Evolutionary conservation across 768 basidiomycete genomes (phyloP), one percentile per base, ranked within the genome.

Genomic region (Naematelia encephala): DNA sequence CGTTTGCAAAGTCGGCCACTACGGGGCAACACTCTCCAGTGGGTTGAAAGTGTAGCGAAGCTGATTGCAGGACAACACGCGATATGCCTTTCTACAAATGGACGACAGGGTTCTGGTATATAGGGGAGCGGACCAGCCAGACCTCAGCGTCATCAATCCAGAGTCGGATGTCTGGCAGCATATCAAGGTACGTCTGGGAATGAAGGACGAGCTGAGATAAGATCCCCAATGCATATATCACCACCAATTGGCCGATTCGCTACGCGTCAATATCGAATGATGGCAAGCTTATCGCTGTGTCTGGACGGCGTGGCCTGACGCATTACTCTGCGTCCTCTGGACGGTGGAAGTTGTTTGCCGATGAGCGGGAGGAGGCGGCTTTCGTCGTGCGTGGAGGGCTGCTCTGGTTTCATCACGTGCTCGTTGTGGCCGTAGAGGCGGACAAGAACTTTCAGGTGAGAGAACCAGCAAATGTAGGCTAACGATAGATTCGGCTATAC

Each of bases 131-230:
- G 94, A 97, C 75, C 93, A 97, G 74, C 93, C 94, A 4, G 93
- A 97, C 73, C 88, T 96, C 87, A 94, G 91, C 72, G 87, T 99
- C 57, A 96, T 98, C 70, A 97, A 97, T 72, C 92, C 93, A 14
- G 92, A 94, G 74, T 90, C 90, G 2, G 93, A 97, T 69, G 93
- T 97, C 16, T 98, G 94, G 93, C 91, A 98, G 67, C 88, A 89
- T 78, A 88, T 97, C 76, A 94, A 93, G 84, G 91, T 84, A 63
- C 12, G 69, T 39, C 22, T 44, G 13, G n/a, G 51, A 52, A 4
- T 30, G 16, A 13, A 26, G n/a, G 10, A 27, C 46, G 19, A 26
- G 11, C 39, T 57, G 45, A 12, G 23, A 11, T 49, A 66, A 96
- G 91, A 85, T 97, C 19, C 96, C 96, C 1, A 84, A 87, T 68